These are phyloP conservation scores for Alternaria gaisen DNA, from an alignment of 2,329 filamentous ascomycete genomes.

Conservation along the genomic window DNA sequence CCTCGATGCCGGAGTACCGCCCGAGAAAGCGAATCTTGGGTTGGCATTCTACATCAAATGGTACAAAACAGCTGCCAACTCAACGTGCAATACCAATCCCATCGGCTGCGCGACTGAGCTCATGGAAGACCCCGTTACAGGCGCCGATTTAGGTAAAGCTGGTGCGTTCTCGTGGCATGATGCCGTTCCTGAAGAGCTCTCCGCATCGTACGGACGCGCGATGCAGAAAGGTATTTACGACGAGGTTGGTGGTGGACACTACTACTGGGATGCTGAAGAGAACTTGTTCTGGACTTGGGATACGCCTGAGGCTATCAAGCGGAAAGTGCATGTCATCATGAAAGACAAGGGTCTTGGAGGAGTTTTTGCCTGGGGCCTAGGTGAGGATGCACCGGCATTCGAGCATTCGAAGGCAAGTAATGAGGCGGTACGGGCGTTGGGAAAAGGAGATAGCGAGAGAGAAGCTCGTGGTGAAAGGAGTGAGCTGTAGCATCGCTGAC, in stretches of 20 bases:
- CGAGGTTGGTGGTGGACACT: slow-evolving; percentile 67
- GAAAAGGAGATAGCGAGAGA: too few species aligned
- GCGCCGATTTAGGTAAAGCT: slow-evolving; percentile 66
- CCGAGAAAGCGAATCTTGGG: slow-evolving; percentile 68
- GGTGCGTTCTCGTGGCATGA: slow-evolving; percentile 63
- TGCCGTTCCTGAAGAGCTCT: slow-evolving; percentile 53
- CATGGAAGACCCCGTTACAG: slow-evolving; percentile 68
- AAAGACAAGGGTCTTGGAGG: slow-evolving; percentile 67
- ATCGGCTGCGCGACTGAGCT: slow-evolving; percentile 68
- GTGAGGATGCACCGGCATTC: slow-evolving; percentile 64
- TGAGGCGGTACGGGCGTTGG: slow-evolving; percentile 7
- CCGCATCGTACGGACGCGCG: slow-evolving; percentile 66
- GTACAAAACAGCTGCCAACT: slow-evolving; percentile 62
- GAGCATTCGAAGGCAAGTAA: slow-evolving; percentile 52
- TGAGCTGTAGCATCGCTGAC: slow-evolving; percentile 12
- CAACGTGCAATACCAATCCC: slow-evolving; percentile 57
- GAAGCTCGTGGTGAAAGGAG: background rate
- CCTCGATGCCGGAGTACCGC: slow-evolving; percentile 62
- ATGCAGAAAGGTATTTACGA: slow-evolving; percentile 65
- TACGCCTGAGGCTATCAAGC: slow-evolving; percentile 65
- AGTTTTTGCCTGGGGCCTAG: slow-evolving; percentile 77
- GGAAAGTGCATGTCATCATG: slow-evolving; percentile 69
- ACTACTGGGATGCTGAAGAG: slow-evolving; percentile 70
- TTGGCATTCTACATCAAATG: slow-evolving; percentile 75
- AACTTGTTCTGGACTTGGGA: slow-evolving; percentile 78